Evolutionary conservation across 2,329 filamentous ascomycete genomes (phyloP).

Genomic region (Fusarium decemcellulare): DNA sequence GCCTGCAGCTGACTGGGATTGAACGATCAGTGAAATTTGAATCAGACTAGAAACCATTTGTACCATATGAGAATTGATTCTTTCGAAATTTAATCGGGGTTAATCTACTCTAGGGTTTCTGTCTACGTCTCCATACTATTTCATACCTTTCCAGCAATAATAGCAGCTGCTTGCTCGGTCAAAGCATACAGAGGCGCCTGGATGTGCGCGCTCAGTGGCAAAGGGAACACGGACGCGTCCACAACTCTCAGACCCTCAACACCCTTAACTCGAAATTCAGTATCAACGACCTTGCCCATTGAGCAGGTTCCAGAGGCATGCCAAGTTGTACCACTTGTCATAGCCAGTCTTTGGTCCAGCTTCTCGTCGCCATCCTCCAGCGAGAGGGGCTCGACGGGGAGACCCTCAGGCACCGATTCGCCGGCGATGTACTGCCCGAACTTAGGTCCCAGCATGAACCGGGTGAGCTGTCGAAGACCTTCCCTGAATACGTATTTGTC

Average conservation of each 20-base stretch:
- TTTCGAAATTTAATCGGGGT: no score
- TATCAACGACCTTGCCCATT: conserved; percentile 71
- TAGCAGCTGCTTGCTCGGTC: conserved; percentile 52
- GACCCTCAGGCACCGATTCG: conserved; percentile 38
- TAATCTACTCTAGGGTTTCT: no score
- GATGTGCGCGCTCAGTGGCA: conserved; percentile 49
- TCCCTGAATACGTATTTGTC: conserved; percentile 44
- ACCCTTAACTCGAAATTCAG: conserved; percentile 67
- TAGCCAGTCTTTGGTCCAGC: conserved; percentile 39
- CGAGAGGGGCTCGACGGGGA: conserved; percentile 28
- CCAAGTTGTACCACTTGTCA: conserved; percentile 58
- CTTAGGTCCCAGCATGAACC: conserved; percentile 40
- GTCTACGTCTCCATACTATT: no score
- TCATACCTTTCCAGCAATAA: conserved; percentile 25
- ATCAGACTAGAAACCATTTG: no score
- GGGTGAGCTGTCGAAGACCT: conserved; percentile 39
- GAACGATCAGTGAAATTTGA: no score
- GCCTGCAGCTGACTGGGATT: no score
- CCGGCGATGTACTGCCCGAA: conserved; percentile 39
- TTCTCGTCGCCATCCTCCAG: conserved; percentile 38
- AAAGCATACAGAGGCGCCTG: conserved; percentile 53
- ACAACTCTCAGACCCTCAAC: conserved; percentile 49
- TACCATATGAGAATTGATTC: no score
- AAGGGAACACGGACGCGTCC: conserved; percentile 53
- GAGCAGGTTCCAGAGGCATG: conserved; percentile 68